phyloP scores from a whole-genome alignment of 768 basidiomycete genomes.

The Tricholoma bakamatsutake region DNA sequence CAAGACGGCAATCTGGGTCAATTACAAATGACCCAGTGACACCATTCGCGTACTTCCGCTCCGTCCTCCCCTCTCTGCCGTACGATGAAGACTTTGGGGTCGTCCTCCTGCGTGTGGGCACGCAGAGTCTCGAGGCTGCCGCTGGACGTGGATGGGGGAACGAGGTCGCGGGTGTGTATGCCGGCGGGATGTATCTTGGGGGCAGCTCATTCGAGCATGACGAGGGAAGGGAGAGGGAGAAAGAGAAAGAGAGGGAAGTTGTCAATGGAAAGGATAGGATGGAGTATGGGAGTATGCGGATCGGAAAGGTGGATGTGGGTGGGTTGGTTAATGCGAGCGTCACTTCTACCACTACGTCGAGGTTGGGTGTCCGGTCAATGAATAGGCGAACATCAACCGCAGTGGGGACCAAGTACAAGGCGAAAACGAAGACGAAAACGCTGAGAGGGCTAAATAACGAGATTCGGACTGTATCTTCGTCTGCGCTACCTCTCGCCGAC shows the following conservation, averaged over 20 bases:
- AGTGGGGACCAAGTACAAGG: background rate
- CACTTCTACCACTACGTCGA: background rate
- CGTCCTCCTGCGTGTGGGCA: conserved; percentile 64
- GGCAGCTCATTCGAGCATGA: background rate
- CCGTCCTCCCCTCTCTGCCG: conserved; percentile 32
- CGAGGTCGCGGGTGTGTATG: conserved; percentile 54
- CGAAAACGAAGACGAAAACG: background rate
- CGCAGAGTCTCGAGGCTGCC: conserved; percentile 71
- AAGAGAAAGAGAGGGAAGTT: too few relatives aligned
- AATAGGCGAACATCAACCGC: background rate
- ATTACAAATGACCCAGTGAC: background rate
- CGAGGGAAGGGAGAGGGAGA: background rate
- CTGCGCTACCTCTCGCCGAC: background rate
- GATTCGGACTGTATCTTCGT: background rate
- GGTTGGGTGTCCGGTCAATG: background rate
- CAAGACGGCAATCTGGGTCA: background rate
- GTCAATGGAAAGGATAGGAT: conserved; percentile 5
- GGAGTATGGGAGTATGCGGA: conserved; percentile 4
- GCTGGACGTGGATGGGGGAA: conserved; percentile 68
- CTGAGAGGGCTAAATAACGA: background rate
- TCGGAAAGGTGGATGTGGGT: conserved; percentile 7
- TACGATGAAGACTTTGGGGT: conserved; percentile 73
- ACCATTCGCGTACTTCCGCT: background rate
- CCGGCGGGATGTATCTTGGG: conserved; percentile 3
- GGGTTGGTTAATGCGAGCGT: background rate